Base-by-base conservation (phyloP, 169 alveolate genomes). In the Cyclospora cayetanensis region DNA sequence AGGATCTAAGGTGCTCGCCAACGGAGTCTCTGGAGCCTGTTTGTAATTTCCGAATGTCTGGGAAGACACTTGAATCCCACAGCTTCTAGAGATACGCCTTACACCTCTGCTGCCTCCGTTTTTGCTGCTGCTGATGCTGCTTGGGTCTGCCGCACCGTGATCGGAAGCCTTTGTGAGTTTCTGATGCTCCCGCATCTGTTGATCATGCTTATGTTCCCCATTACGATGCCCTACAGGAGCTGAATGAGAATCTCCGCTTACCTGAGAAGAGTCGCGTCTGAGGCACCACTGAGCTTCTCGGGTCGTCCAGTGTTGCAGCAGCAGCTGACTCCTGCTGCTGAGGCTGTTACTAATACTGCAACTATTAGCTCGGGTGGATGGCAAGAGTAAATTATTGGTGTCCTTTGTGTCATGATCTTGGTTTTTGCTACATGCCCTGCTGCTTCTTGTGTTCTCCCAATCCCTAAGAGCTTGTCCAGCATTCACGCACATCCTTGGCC, bases 241-340 rank as follows among this genome's bases (percentile, higher is more conserved):
- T n/a, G n/a, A n/a, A n/a, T n/a, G n/a, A n/a, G n/a, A n/a, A n/a
- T 39, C 20, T 68, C 35, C 80, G 18, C 80, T 68, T 42, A 0
- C 80, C 20, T 42, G 37, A 9, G 80, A 68, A 2, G 80, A 68
- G 50, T 68, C 80, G n/a, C 80, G 29, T 15, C 39, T 68, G 34
- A 68, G 80, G 80, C 80, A 68, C 80, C 80, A 39, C 12, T 50
- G 80, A 42, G 35, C 35, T 68, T 68, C 46, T 9, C 20, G 80
- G 0, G 43, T 34, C 22, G 80, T 34, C 80, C 80, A 68, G 52
- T 68, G 80, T 50, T 68, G 80, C 50, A 68, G 52, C 37, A 39
- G 37, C 31, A 5, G 20, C 31, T 15, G 29, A 4, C 37, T 39
- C 52, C 15, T 68, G 80, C 50, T 68, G 80, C 29, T 68, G 80